Evolutionary conservation across 495 filamentous ascomycete genomes (phyloP).

Genomic region (Copromyces sp.): DNA sequence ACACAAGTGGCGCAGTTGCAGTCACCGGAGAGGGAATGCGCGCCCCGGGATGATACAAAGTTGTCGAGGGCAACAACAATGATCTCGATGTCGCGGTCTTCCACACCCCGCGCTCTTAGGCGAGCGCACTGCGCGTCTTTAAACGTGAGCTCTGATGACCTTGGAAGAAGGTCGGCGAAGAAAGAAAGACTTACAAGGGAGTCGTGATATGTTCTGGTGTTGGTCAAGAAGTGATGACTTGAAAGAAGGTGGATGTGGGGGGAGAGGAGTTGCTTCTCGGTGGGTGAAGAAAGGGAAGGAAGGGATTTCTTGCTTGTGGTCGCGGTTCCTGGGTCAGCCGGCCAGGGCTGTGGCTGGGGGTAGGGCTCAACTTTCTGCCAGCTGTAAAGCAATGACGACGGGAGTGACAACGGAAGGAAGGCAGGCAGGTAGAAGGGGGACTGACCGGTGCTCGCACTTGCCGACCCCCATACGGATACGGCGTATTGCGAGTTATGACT

Average conservation of each 20-base stretch:
- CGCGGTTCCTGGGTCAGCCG: background rate
- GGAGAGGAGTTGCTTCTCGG: background rate
- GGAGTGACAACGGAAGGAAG: background rate
- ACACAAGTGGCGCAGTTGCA: conserved; percentile 61
- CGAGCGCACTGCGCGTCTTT: too few species aligned
- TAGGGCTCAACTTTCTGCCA: background rate
- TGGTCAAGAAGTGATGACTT: background rate
- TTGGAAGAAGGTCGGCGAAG: background rate
- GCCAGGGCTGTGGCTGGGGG: background rate
- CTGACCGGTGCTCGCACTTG: background rate
- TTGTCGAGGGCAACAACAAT: too few species aligned
- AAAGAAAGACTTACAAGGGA: background rate
- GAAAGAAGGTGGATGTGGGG: background rate
- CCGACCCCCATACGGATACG: background rate
- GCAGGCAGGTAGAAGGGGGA: background rate
- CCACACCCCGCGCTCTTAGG: too few species aligned
- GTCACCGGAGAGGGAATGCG: conserved; percentile 46
- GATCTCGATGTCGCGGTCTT: too few species aligned
- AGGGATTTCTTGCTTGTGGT: background rate
- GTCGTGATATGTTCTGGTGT: background rate
- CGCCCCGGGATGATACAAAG: too few species aligned
- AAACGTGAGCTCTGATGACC: background rate
- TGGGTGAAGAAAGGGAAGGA: background rate
- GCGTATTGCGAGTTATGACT: background rate
- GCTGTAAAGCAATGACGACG: background rate